Evolutionary conservation across 495 filamentous ascomycete species (phyloP).

Genomic region (Aspergillus hancockii): DNA sequence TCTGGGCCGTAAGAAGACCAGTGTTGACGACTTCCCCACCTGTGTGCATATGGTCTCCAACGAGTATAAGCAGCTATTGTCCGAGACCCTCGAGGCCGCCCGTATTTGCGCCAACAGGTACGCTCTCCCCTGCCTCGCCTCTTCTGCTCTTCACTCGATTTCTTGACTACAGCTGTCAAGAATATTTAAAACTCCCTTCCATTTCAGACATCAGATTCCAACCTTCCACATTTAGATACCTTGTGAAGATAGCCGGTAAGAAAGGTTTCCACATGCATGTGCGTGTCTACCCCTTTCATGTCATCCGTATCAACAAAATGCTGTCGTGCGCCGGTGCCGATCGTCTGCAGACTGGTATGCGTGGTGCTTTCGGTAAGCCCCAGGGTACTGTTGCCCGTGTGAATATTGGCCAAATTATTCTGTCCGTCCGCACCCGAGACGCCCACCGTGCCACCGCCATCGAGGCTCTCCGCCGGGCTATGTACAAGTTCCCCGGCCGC

Average conservation of each 20-base stretch:
- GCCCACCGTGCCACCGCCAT: constrained; percentile 85
- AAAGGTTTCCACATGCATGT: constrained; percentile 99
- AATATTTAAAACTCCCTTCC: too few species aligned
- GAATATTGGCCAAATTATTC: constrained; percentile 98
- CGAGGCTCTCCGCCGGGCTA: constrained; percentile 95
- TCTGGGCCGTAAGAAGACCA: constrained; percentile 96
- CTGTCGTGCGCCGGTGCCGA: constrained; percentile 99
- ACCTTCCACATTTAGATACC: constrained; percentile 63
- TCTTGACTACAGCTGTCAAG: too few species aligned
- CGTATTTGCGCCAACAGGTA: constrained; percentile 99
- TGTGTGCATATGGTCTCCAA: constrained; percentile 99
- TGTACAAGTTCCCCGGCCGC: constrained; percentile 99
- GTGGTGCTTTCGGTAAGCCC: constrained; percentile 99
- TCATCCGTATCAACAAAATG: constrained; percentile 99
- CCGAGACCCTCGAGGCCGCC: constrained; percentile 97
- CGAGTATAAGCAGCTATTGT: constrained; percentile 98
- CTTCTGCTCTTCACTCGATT: too few species aligned
- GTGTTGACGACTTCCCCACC: constrained; percentile 96
- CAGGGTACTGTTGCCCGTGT: constrained; percentile 97
- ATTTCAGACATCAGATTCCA: too few species aligned
- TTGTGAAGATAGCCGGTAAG: constrained; percentile 96
- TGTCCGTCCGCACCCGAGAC: constrained; percentile 96
- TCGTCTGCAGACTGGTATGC: constrained; percentile 99
- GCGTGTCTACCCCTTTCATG: constrained; percentile 98
- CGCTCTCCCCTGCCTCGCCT: too few species aligned